phyloP scores from a whole-genome alignment of 306 rosid genomes.

The Lathyrus tuberosus region DNA sequence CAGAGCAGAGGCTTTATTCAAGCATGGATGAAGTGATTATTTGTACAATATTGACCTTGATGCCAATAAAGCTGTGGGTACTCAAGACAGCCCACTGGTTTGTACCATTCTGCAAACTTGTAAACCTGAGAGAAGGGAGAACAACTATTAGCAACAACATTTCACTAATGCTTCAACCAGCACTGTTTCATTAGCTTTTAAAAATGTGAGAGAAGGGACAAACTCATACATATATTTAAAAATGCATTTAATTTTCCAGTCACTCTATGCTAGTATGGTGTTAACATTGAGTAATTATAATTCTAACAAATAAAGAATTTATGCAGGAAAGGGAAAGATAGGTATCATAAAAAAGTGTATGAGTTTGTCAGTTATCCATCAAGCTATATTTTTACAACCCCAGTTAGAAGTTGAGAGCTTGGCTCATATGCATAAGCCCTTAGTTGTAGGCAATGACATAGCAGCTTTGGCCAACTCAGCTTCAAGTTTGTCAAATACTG shows the following conservation, averaged over 20 bases:
- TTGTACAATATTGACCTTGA: too few species aligned
- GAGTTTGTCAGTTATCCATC: neutral
- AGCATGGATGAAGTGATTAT: too few species aligned
- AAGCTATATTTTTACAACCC: neutral
- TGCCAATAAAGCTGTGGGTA: too few species aligned
- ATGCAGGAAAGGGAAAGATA: slow-evolving; percentile 4
- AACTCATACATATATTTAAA: too few species aligned
- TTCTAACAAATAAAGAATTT: neutral
- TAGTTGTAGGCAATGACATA: slow-evolving; percentile 98
- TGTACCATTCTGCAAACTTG: too few species aligned
- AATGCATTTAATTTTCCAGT: neutral
- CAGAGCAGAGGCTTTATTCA: too few species aligned
- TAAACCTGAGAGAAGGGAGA: too few species aligned
- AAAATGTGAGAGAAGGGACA: too few species aligned
- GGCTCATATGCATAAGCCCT: slow-evolving; percentile 52
- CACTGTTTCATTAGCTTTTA: too few species aligned
- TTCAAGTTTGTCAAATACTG: slow-evolving; percentile 97
- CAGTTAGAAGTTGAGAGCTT: slow-evolving; percentile 1
- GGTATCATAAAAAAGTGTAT: neutral
- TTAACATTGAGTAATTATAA: slow-evolving; percentile 22
- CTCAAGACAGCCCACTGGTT: too few species aligned
- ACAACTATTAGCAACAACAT: too few species aligned
- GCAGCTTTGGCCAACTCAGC: slow-evolving; percentile 90
- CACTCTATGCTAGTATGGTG: slow-evolving; percentile 7
- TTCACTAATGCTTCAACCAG: too few species aligned